Evolutionary conservation across 139 green algal species (phyloP).

Genomic region (Chlamydomonas schloesseri): DNA sequence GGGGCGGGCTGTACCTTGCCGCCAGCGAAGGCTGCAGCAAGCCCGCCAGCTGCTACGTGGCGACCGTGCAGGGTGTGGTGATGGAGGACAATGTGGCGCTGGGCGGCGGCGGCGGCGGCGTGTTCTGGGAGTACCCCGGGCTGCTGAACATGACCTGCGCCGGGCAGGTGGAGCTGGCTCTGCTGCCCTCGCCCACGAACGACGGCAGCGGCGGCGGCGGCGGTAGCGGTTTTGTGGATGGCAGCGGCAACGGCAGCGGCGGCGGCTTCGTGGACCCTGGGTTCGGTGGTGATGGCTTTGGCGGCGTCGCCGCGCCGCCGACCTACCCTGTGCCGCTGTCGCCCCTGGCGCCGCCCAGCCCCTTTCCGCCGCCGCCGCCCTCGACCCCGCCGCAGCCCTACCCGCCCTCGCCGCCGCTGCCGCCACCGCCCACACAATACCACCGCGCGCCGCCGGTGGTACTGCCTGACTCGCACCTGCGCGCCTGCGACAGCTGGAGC

Average conservation of each 20-base stretch:
- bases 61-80: neutral
- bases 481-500: neutral
- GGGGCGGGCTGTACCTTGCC: neutral
- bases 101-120: constrained; percentile 8
- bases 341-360: neutral
- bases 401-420: neutral
- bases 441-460: neutral
- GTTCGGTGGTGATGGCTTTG: too few relatives aligned
- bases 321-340: neutral
- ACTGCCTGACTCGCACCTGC: neutral
- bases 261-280: too few relatives aligned
- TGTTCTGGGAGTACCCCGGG: constrained; percentile 15
- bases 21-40: neutral
- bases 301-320: too few relatives aligned
- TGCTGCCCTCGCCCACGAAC: neutral
- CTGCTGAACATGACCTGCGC: neutral
- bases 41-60: neutral
- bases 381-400: neutral
- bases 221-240: neutral
- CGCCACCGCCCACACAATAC: neutral
- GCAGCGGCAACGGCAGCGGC: neutral
- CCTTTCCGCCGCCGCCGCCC: neutral
- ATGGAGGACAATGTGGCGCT: neutral
- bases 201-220: neutral
- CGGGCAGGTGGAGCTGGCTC: neutral